Evolutionary conservation across 1,139 yeast species (phyloP).

Genomic region (Pichia sp.): DNA sequence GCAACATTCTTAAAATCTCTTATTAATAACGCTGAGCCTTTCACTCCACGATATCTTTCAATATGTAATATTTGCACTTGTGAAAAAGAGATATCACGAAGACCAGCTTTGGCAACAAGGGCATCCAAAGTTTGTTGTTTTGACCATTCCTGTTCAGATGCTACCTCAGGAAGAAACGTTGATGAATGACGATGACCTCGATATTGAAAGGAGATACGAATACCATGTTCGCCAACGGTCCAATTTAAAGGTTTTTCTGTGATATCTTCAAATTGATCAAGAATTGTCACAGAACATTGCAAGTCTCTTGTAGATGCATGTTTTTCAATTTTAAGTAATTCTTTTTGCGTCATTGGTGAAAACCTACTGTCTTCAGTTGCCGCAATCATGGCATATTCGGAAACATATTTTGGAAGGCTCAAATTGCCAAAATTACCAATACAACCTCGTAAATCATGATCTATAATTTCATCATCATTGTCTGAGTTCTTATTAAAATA

Average conservation of each 20-base stretch:
- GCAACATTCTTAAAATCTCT: too few species aligned
- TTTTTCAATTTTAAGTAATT: too few species aligned
- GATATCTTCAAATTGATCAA: constrained; percentile 49
- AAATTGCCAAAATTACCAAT: background rate
- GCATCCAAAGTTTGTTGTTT: constrained; percentile 63
- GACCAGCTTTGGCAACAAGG: constrained; percentile 70
- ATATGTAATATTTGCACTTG: too few species aligned
- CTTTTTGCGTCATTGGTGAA: constrained; percentile 51
- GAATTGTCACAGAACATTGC: constrained; percentile 56
- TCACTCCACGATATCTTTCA: too few species aligned
- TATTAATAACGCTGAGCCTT: too few species aligned
- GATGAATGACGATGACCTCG: constrained; percentile 33
- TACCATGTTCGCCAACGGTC: constrained; percentile 80
- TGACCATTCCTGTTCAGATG: constrained; percentile 84
- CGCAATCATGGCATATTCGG: background rate
- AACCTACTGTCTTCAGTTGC: constrained; percentile 42
- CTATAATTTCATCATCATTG: too few species aligned
- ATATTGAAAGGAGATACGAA: constrained; percentile 39
- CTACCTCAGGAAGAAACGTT: constrained; percentile 87
- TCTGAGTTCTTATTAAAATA: too few species aligned
- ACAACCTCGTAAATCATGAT: background rate
- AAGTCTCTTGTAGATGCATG: too few species aligned
- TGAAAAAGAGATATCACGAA: too few species aligned
- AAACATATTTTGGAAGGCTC: background rate
- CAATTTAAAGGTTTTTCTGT: constrained; percentile 56